Percentiles rank a stretch among this genome's conserved stretches.
These are phyloP conservation scores for Geotrichum carabidarum DNA, from an alignment of 1,139 yeast species.

Conservation along the genomic window DNA sequence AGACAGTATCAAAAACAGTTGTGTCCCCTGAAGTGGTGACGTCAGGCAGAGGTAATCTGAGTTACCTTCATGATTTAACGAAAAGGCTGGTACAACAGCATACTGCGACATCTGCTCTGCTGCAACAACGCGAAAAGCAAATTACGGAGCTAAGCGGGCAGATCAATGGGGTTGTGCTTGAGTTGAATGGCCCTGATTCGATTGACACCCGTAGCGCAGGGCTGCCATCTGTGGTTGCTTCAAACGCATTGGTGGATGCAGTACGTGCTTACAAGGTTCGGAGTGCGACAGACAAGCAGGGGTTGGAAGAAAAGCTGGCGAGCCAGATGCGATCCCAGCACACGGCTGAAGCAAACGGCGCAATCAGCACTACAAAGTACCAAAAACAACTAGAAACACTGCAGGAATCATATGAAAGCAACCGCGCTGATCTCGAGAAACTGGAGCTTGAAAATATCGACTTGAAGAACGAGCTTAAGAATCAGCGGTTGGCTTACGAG, in stretches of 20 bases:
- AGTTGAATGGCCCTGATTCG: neutral
- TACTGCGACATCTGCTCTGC: neutral
- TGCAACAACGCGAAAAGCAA: neutral
- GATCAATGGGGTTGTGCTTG: neutral
- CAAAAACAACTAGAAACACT: constrained; percentile 5
- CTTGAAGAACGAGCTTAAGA: constrained; percentile 36
- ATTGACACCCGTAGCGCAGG: too few relatives aligned
- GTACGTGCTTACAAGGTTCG: neutral
- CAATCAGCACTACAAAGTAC: neutral
- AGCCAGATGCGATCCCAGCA: neutral
- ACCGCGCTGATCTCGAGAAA: constrained; percentile 31
- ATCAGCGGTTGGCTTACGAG: constrained; percentile 30
- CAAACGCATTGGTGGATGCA: too few relatives aligned
- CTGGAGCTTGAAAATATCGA: constrained; percentile 36
- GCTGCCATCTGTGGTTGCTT: too few relatives aligned
- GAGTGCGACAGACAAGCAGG: neutral
- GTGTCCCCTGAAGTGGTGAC: neutral
- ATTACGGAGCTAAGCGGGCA: neutral
- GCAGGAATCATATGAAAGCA: constrained; percentile 27
- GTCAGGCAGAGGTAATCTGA: neutral
- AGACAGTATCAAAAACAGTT: neutral
- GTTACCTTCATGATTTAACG: neutral
- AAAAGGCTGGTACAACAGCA: neutral
- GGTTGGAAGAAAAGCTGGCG: too few relatives aligned
- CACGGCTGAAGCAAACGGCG: neutral